Evolutionary conservation across 2,329 filamentous ascomycete genomes (phyloP).

Genomic region (Penicillium sp.): DNA sequence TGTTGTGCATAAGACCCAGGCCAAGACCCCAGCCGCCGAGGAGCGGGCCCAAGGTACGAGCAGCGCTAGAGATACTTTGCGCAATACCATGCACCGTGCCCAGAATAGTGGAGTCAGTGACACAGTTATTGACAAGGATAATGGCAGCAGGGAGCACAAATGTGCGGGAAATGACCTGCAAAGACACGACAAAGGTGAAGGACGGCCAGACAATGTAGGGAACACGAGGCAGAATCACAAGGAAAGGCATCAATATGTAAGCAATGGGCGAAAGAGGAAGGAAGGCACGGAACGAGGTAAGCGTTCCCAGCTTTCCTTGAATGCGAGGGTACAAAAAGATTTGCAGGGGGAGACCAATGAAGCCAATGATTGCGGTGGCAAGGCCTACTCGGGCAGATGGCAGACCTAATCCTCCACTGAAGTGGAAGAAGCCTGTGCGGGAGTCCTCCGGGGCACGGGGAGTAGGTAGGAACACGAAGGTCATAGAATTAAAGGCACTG

Average conservation of each 20-base stretch:
- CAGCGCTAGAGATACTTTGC: slow-evolving; percentile 55
- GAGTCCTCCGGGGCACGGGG: slow-evolving; percentile 56
- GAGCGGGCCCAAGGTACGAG: slow-evolving; percentile 58
- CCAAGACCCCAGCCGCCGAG: slow-evolving; percentile 57
- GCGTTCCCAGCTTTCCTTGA: slow-evolving; percentile 66
- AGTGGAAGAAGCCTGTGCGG: slow-evolving; percentile 52
- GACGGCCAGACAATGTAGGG: slow-evolving; percentile 62
- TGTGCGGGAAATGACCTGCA: slow-evolving; percentile 73
- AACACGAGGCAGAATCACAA: slow-evolving; percentile 64
- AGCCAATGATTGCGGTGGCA: slow-evolving; percentile 73
- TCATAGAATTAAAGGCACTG: slow-evolving; percentile 73
- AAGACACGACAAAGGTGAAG: slow-evolving; percentile 62
- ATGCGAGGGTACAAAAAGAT: slow-evolving; percentile 69
- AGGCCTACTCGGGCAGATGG: slow-evolving; percentile 70
- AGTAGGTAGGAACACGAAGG: slow-evolving; percentile 74
- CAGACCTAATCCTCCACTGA: slow-evolving; percentile 73
- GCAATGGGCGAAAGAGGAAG: slow-evolving; percentile 69
- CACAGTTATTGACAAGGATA: slow-evolving; percentile 62
- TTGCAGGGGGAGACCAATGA: slow-evolving; percentile 73
- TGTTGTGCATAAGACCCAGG: slow-evolving; percentile 53
- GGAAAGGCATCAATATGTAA: slow-evolving; percentile 69
- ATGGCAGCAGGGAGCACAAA: slow-evolving; percentile 63
- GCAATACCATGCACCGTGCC: slow-evolving; percentile 62
- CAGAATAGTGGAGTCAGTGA: slow-evolving; percentile 56
- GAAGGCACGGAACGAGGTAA: slow-evolving; percentile 67